Evolutionary conservation across 306 rosid genomes (phyloP), one percentile per base, ranked within the genome.

Genomic region (Vigna nakashimae): DNA sequence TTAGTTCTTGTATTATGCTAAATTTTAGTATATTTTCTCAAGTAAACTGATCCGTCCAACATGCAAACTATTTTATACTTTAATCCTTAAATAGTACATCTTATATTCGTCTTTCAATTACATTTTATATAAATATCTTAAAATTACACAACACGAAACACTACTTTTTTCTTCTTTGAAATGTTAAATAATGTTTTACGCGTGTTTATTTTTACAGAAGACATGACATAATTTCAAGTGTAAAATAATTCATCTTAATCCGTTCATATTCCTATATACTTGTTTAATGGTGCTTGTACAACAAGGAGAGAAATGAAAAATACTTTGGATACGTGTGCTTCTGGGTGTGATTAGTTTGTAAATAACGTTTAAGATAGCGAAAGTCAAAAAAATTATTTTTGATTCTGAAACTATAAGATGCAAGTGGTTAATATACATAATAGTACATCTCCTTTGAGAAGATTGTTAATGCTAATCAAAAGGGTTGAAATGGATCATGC

Each of bases 341-440:
- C 5, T 13, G 12, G 18, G 53, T 11, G 71, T 42, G 36, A 20
- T 66, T 18, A 70, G 10, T 28, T 48, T 64, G 40, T 38, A 24
- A 36, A 65, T 38, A 40, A 42, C 20, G n/a, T 26, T 51, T n/a
- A 30, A 17, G 34, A 2, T 4, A 15, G 56, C 13, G 46, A 42
- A 42, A 52, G 11, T 17, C 34, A 76, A 65, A 20, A 38, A 59
- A 74, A 68, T 9, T 75, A 43, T 75, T 68, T 9, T 46, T 42
- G 49, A 62, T 30, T 69, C 43, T 40, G 10, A 34, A 64, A 55
- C 51, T 63, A 34, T 13, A 77, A 46, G 13, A 53, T 16, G 80
- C 74, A 36, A 34, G 56, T 66, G 16, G 46, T 66, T 68, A 74
- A 74, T 81, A 57, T 81, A 81, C 82, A 76, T n/a, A 34, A 45